phyloP scores from a whole-genome alignment of 371 early-diverging fungal genomes.

The Syncephalastrum racemosum region DNA sequence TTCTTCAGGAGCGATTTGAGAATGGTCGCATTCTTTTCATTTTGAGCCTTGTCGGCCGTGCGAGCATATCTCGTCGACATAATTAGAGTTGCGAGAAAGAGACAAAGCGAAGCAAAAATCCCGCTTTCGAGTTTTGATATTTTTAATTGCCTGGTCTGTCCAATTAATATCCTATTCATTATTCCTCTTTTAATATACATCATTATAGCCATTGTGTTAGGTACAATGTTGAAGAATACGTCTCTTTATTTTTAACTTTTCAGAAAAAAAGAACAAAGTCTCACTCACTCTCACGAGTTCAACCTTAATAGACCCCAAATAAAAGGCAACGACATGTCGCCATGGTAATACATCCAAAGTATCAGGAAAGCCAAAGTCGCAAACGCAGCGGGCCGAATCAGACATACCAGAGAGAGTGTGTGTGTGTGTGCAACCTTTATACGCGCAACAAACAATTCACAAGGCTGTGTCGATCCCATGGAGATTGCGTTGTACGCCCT shows the following conservation, averaged over 20 bases:
- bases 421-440: too few relatives aligned
- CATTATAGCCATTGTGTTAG: not conserved
- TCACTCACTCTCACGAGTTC: too few relatives aligned
- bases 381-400: too few relatives aligned
- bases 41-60: slow-evolving; percentile 69
- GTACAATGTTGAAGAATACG: not conserved
- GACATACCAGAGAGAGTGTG: too few relatives aligned
- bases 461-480: not conserved
- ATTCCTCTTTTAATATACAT: not conserved
- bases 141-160: not conserved
- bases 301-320: too few relatives aligned
- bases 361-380: too few relatives aligned
- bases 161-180: not conserved
- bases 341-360: too few relatives aligned
- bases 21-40: slow-evolving; percentile 70
- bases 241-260: not conserved
- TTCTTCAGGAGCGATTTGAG: slow-evolving; percentile 72
- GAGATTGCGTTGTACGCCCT: not conserved
- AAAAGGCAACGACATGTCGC: too few relatives aligned
- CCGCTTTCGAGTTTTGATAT: too few relatives aligned
- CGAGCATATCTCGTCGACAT: slow-evolving; percentile 80
- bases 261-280: too few relatives aligned
- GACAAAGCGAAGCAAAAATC: not conserved
- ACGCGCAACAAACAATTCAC: not conserved
- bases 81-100: not conserved